Evolutionary conservation across 306 rosid species (phyloP), one percentile per base, ranked within the genome.

Genomic region (Fragaria ananassa): DNA sequence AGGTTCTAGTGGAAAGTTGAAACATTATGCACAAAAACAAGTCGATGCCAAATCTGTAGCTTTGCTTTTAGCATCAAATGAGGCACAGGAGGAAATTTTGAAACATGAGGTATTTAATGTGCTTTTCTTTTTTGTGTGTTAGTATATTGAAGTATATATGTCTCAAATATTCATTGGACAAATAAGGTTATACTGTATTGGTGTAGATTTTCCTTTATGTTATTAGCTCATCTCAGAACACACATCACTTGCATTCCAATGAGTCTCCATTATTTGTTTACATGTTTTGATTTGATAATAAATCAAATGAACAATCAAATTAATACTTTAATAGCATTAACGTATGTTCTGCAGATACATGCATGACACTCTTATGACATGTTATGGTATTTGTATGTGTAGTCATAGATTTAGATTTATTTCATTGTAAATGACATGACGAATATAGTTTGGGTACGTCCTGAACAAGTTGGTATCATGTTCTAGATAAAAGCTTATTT

Each of bases 21-120:
- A 92, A 81, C 85, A 84, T 51, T 76, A 72, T 72, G 49, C 71
- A 27, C 81, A 86, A 74, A 90, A 86, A 84, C 90, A 90, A 83
- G 80, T 91, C 10, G 91, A 94, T 76, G 94, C 79, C 29, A 90
- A 94, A 75, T 79, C 82, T 81, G 88, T 84, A 39, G 96, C 91
- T 83, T 75, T 80, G 66, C 88, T 87, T 63, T 71, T 95, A 23
- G 85, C 86, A 68, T 84, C 94, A 39, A 84, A 81, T 82, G 96
- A 90, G 72, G 97, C 97, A 69, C 91, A 78, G 72, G 93, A 90
- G 75, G 97, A 95, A 89, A 79, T 94, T 75, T 79, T 92, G 60
- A 84, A 77, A 81, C 76, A 75, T 31, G 97, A 90, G 95, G 98
- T 91, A 88, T 68, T 69, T n/a, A 41, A 37, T 74, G 17, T 72